phyloP scores from a whole-genome alignment of 2,329 filamentous ascomycete species.

The Xylariomycetidae sp. region DNA sequence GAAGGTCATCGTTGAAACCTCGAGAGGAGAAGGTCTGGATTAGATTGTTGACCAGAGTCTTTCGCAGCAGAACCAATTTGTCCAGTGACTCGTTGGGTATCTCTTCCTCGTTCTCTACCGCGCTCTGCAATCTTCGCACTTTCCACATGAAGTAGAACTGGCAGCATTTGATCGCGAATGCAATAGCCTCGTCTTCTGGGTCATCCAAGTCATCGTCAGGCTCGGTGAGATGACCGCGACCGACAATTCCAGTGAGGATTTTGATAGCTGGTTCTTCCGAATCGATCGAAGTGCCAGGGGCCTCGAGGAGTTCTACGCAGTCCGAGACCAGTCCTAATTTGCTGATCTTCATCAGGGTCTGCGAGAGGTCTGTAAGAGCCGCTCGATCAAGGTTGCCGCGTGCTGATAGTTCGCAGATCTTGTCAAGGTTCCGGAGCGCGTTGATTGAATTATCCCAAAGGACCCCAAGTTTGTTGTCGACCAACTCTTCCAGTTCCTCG shows the following conservation, averaged over 20 bases:
- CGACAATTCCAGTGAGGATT: constrained; percentile 65
- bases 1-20: constrained; percentile 68
- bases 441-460: constrained; percentile 83
- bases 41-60: constrained; percentile 54
- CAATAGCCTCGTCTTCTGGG: constrained; percentile 72
- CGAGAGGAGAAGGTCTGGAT: constrained; percentile 64
- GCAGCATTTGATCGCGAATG: constrained; percentile 67
- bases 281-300: constrained; percentile 41
- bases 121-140: constrained; percentile 52
- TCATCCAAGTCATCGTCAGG: constrained; percentile 65
- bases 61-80: constrained; percentile 48
- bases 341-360: constrained; percentile 71
- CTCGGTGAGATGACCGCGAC: constrained; percentile 65
- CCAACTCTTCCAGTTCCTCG: constrained; percentile 81
- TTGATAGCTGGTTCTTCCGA: constrained; percentile 53
- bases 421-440: constrained; percentile 64
- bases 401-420: constrained; percentile 63
- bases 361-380: constrained; percentile 63
- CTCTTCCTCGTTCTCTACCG: constrained; percentile 48
- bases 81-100: constrained; percentile 56
- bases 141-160: constrained; percentile 98
- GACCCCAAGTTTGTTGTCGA: constrained; percentile 70
- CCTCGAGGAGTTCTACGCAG: constrained; percentile 69
- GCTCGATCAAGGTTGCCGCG: constrained; percentile 63
- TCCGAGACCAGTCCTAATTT: constrained; percentile 76